Evolutionary conservation across 352 stramenopile genomes (phyloP).

Genomic region (Globisporangium okanoganense): DNA sequence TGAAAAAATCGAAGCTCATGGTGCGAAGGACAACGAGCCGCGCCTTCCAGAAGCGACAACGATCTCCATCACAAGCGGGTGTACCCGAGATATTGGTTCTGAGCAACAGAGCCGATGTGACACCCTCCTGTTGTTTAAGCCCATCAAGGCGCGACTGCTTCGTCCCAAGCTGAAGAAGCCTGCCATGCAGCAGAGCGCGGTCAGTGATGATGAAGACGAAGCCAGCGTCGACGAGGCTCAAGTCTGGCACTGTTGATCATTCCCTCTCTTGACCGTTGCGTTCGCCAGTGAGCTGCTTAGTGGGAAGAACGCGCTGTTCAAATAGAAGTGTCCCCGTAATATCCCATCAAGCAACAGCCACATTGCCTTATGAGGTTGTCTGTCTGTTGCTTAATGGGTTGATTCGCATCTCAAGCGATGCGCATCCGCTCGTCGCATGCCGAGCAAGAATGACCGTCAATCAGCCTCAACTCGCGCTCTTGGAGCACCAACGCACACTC

Average conservation of each 20-base stretch:
- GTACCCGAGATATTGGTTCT: too few species aligned
- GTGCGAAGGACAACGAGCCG: background rate
- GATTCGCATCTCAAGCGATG: background rate
- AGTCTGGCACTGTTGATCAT: background rate
- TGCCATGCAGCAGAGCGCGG: background rate
- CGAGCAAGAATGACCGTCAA: background rate
- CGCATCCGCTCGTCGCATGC: background rate
- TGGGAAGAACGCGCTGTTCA: too few species aligned
- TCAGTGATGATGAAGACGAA: background rate
- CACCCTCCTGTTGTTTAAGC: constrained; percentile 6
- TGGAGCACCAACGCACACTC: background rate
- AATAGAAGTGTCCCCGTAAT: background rate
- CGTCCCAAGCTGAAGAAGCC: background rate
- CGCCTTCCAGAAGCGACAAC: background rate
- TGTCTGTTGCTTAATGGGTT: background rate
- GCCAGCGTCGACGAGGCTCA: background rate
- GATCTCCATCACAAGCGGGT: background rate
- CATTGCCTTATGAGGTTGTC: background rate
- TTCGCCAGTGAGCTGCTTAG: background rate
- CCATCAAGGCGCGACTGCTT: constrained; percentile 6
- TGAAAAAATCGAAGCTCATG: background rate
- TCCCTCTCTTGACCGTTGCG: background rate
- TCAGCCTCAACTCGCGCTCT: background rate
- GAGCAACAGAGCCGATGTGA: background rate
- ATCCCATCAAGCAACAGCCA: background rate